A percentile compares a stretch with the other conserved stretches of the same genome.
Conservation (phyloP, 345 rosid genomes). For the Hibiscus tridactylites region DNA sequence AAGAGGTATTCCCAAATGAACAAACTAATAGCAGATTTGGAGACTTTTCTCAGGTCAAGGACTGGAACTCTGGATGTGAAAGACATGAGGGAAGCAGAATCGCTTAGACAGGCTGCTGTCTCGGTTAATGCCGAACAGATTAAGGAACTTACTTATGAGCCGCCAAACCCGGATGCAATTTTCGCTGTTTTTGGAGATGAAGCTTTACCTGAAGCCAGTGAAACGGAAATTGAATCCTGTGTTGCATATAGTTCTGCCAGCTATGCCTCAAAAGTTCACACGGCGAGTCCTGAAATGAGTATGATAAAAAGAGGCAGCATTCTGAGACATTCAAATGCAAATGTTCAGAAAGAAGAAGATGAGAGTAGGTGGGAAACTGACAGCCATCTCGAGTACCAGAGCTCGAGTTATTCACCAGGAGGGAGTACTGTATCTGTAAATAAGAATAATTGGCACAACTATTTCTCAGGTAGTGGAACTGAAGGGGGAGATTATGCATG, state of each 20-base stretch:
- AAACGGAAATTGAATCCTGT: constrained; percentile 25
- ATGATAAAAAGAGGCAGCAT: constrained; percentile 15
- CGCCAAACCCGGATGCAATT: constrained; percentile 43
- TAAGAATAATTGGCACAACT: constrained; percentile 36
- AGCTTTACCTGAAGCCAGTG: constrained; percentile 25
- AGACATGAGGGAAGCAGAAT: constrained; percentile 30
- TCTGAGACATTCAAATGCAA: constrained; percentile 26
- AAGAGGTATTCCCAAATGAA: constrained; percentile 37
- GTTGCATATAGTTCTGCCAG: constrained; percentile 29
- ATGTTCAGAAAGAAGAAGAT: constrained; percentile 47
- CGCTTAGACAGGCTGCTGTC: constrained; percentile 38
- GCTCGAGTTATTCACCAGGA: constrained; percentile 64
- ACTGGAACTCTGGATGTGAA: constrained; percentile 18
- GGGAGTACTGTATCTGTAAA: constrained; percentile 45
- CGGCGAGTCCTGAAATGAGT: constrained; percentile 41
- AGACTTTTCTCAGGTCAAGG: constrained; percentile 36
- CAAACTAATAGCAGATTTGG: constrained; percentile 45
- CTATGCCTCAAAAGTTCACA: constrained; percentile 37
- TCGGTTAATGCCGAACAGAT: constrained; percentile 38
- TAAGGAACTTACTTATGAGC: constrained; percentile 46
- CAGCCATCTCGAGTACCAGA: constrained; percentile 74
- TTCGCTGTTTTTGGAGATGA: constrained; percentile 49
- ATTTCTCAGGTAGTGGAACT: constrained; percentile 43
- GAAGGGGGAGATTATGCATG: constrained; percentile 38
- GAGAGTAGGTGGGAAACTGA: constrained; percentile 98